Conservation (phyloP, 352 stramenopile species). For the Pythium aquatile region DNA sequence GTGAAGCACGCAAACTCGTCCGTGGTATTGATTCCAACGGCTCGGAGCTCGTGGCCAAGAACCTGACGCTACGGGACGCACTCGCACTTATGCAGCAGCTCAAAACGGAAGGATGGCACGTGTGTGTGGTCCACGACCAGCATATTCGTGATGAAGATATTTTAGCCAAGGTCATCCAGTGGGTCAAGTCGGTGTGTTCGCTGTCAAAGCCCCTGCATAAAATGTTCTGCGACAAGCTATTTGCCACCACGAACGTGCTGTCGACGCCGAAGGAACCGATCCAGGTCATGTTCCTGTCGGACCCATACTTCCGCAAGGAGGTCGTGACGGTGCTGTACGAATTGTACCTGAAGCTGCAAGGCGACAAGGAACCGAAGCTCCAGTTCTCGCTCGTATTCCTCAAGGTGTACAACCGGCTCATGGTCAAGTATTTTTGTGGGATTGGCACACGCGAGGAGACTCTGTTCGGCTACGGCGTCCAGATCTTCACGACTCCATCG, state of each 20-base stretch:
- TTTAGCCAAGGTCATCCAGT: constrained; percentile 61
- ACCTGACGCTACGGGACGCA: constrained; percentile 57
- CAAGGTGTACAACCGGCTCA: constrained; percentile 84
- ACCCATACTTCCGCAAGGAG: constrained; percentile 95
- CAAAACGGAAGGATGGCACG: constrained; percentile 78
- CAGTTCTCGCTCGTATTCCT: constrained; percentile 89
- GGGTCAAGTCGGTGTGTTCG: constrained; percentile 66
- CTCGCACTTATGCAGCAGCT: constrained; percentile 76
- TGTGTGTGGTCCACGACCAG: constrained; percentile 71
- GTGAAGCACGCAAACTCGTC: constrained; percentile 55
- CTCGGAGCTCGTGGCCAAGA: constrained; percentile 58
- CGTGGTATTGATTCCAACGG: constrained; percentile 74
- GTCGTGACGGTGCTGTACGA: constrained; percentile 90
- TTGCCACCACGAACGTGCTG: constrained; percentile 35
- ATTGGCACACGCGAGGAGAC: constrained; percentile 90
- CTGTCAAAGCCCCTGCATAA: constrained; percentile 61
- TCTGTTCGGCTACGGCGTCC: constrained; percentile 91
- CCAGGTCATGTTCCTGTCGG: constrained; percentile 90
- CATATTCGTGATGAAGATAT: constrained; percentile 76
- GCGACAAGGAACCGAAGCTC: constrained; percentile 93
- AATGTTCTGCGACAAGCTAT: constrained; percentile 71
- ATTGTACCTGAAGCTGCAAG: constrained; percentile 94
- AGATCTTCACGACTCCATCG: constrained; percentile 93
- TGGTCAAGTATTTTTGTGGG: constrained; percentile 87
- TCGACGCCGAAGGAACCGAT: constrained; percentile 68